Percentiles rank a stretch among this genome's conserved stretches.
phyloP scores from a whole-genome alignment of 2,329 filamentous ascomycete species.

The Cryphonectria nitschkei region DNA sequence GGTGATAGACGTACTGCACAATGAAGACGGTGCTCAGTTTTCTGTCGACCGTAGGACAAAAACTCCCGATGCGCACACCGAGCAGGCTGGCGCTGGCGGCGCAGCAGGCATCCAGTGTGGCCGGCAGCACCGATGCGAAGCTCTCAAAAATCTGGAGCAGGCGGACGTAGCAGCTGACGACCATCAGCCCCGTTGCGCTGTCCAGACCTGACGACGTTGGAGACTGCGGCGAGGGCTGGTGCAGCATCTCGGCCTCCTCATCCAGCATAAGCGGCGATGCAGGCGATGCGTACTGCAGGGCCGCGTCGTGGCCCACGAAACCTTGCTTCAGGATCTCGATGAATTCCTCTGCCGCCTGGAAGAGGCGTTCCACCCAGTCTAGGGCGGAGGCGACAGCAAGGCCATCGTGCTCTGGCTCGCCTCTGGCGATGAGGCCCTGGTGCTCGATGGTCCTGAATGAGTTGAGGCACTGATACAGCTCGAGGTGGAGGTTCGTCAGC shows the following conservation, averaged over 20 bases:
- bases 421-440: neutral
- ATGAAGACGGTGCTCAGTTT: neutral
- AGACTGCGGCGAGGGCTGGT: neutral
- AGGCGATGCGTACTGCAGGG: neutral
- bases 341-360: conserved; percentile 5
- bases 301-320: neutral
- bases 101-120: neutral
- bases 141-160: conserved; percentile 11
- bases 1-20: neutral
- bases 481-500: conserved; percentile 10
- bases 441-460: conserved; percentile 7
- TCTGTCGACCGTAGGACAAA: conserved; percentile 10
- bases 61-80: conserved; percentile 10
- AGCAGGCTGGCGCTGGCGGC: neutral
- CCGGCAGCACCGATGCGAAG: conserved; percentile 6
- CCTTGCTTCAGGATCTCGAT: conserved; percentile 8
- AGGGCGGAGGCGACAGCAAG: neutral
- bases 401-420: neutral
- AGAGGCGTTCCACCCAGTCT: conserved; percentile 12
- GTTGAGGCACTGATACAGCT: conserved; percentile 15
- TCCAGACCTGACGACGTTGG: neutral
- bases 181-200: conserved; percentile 12
- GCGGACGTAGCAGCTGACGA: conserved; percentile 9
- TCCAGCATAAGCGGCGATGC: neutral
- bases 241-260: neutral